Evolutionary conservation across 2,329 filamentous ascomycete genomes (phyloP).

Genomic region (Ophiocordyceps camponoti-floridani): DNA sequence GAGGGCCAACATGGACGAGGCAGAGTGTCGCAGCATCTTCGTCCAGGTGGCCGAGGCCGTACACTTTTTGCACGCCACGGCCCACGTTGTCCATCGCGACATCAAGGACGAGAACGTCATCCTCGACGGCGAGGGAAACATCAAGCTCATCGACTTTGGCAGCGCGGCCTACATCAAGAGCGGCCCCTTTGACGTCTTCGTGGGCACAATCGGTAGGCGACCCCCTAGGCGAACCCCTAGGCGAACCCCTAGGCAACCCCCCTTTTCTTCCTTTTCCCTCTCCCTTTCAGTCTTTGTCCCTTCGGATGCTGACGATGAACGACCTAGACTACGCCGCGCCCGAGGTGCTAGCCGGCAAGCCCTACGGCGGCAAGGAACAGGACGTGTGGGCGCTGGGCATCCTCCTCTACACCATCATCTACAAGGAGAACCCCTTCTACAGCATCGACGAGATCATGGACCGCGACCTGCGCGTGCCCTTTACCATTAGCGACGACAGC

Average conservation of each 20-base stretch:
- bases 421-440: slow-evolving; percentile 99
- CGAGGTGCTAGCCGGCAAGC: slow-evolving; percentile 84
- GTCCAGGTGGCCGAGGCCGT: slow-evolving; percentile 80
- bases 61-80: slow-evolving; percentile 79
- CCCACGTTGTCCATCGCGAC: slow-evolving; percentile 84
- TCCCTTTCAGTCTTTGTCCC: not conserved
- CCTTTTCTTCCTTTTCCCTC: too few relatives aligned
- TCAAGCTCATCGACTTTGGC: slow-evolving; percentile 96
- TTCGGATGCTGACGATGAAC: not conserved
- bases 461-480: slow-evolving; percentile 81
- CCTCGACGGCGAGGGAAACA: slow-evolving; percentile 81
- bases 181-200: slow-evolving; percentile 96
- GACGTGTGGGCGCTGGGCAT: slow-evolving; percentile 97
- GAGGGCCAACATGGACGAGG: slow-evolving; percentile 88
- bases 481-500: slow-evolving; percentile 74
- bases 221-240: too few relatives aligned
- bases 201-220: slow-evolving; percentile 80
- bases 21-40: slow-evolving; percentile 88
- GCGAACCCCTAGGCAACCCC: too few relatives aligned
- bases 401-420: slow-evolving; percentile 93
- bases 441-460: slow-evolving; percentile 99
- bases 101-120: slow-evolving; percentile 99
- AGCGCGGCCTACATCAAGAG: slow-evolving; percentile 97
- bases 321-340: slow-evolving; percentile 81
- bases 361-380: slow-evolving; percentile 90